These are phyloP conservation scores for Lactarius hengduanensis DNA, from an alignment of 768 basidiomycete species.

Conservation along the genomic window DNA sequence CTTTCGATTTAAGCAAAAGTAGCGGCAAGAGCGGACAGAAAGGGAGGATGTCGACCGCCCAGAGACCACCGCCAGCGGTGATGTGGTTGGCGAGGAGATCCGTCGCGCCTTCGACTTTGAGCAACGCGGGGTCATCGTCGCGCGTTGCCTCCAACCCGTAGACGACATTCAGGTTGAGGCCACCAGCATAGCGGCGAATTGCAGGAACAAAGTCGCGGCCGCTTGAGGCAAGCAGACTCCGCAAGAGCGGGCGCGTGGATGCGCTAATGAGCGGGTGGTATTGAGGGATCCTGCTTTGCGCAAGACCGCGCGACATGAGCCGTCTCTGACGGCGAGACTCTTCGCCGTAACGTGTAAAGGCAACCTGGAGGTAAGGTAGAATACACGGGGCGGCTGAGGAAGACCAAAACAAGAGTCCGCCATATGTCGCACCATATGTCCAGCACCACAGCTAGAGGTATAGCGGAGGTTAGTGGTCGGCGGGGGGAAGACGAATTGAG, in stretches of 20 bases:
- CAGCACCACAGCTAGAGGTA: conserved; percentile 21
- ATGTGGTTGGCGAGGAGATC: conserved; percentile 45
- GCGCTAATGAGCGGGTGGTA: conserved; percentile 26
- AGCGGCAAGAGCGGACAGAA: conserved; percentile 32
- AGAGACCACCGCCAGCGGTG: conserved; percentile 44
- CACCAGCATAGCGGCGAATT: conserved; percentile 27
- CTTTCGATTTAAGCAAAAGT: conserved; percentile 24
- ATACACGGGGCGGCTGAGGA: neutral
- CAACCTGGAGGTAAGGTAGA: conserved; percentile 16
- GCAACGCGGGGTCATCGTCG: conserved; percentile 43
- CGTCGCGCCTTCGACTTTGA: conserved; percentile 45
- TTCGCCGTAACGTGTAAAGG: conserved; percentile 28
- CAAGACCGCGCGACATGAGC: conserved; percentile 27
- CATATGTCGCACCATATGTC: conserved; percentile 24
- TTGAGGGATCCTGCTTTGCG: conserved; percentile 14
- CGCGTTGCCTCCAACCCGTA: conserved; percentile 55
- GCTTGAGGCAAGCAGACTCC: conserved; percentile 22
- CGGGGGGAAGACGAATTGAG: neutral
- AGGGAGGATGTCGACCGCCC: conserved; percentile 44
- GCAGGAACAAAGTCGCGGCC: conserved; percentile 23
- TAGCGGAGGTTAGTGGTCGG: neutral
- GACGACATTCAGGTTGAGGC: conserved; percentile 41
- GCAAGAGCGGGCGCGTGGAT: conserved; percentile 26
- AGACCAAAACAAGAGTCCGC: neutral
- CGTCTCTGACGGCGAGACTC: conserved; percentile 27